Evolutionary conservation across 2,329 filamentous ascomycete species (phyloP).

Genomic region (Fusarium bactridioides): DNA sequence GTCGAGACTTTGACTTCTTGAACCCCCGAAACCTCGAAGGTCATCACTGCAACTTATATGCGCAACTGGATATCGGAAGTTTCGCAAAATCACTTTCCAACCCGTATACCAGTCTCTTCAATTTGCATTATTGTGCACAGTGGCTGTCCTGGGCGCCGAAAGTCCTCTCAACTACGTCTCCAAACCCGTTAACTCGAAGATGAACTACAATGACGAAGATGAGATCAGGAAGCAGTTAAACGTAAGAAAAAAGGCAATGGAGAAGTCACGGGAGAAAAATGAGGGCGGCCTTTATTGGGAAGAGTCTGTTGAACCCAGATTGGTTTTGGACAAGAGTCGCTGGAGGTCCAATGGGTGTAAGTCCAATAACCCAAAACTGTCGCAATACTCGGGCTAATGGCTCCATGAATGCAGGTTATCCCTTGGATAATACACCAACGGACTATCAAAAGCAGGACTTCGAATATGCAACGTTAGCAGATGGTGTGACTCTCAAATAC

Average conservation of each 20-base stretch:
- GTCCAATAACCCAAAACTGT: background rate
- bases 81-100: background rate
- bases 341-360: background rate
- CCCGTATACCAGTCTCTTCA: background rate
- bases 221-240: no score
- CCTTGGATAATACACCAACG: background rate
- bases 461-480: background rate
- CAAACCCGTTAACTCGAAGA: background rate
- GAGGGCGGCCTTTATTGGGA: no score
- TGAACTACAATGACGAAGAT: no score
- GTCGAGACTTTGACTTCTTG: background rate
- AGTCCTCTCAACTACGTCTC: background rate
- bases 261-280: no score
- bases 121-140: background rate
- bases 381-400: background rate
- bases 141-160: background rate
- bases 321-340: rapidly evolving
- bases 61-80: no score
- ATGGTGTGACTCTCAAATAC: background rate
- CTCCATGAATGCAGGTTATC: background rate
- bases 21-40: background rate
- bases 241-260: no score
- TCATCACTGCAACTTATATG: background rate
- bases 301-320: no score
- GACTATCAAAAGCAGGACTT: background rate